Conservation (phyloP, 495 filamentous ascomycete species). For the Aspergillus haitiensis region DNA sequence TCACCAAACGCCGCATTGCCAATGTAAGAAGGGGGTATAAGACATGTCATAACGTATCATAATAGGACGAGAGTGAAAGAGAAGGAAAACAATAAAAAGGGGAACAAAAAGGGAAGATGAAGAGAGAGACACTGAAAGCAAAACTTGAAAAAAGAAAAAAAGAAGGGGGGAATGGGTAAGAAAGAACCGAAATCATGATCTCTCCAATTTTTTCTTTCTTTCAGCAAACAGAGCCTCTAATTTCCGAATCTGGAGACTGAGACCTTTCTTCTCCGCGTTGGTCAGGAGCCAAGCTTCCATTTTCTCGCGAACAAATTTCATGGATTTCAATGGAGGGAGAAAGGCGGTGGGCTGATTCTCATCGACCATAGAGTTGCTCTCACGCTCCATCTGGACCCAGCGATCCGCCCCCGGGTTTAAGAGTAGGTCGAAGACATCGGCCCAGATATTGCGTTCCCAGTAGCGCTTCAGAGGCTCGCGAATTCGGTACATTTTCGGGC, state of each 20-base stretch:
- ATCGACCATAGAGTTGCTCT: conserved; percentile 45
- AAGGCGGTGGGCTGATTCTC: conserved; percentile 19
- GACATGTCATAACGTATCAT: conserved; percentile 9
- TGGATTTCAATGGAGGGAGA: conserved; percentile 66
- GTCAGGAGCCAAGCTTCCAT: conserved; percentile 86
- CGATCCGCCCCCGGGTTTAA: conserved; percentile 67
- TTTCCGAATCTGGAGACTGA: conserved; percentile 57
- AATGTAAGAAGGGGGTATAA: conserved; percentile 13
- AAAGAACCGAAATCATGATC: conserved; percentile 19
- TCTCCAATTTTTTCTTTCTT: conserved; percentile 58
- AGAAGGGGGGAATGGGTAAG: neutral
- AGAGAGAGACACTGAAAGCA: neutral
- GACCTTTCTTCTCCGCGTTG: conserved; percentile 76
- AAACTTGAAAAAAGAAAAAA: too few species aligned
- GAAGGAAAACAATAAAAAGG: conserved; percentile 11
- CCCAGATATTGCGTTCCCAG: conserved; percentile 94
- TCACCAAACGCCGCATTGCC: neutral
- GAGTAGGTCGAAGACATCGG: conserved; percentile 76
- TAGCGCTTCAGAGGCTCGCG: conserved; percentile 82
- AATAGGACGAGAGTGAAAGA: neutral
- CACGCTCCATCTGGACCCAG: conserved; percentile 55
- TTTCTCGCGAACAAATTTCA: conserved; percentile 63
- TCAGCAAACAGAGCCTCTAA: conserved; percentile 69
- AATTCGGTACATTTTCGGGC: conserved; percentile 61
- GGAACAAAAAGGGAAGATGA: neutral